Base-by-base conservation (phyloP, 148 eudicot species). In the Chenopodium album region DNA sequence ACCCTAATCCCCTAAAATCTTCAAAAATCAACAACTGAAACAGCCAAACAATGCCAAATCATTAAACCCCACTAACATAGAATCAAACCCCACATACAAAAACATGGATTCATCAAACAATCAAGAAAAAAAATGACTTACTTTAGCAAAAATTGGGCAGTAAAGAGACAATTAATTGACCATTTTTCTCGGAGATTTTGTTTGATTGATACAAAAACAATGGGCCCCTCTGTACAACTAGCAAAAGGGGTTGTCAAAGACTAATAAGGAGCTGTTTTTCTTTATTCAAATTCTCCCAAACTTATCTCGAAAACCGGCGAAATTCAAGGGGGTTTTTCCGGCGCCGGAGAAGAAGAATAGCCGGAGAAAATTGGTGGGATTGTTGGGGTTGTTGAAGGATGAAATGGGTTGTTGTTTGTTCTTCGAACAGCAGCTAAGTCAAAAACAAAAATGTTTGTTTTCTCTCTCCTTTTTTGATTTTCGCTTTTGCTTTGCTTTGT, bases 1-100 rank as follows among this genome's bases (percentile, higher is more conserved):
- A 86, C 89, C 89, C 90, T 87, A 84, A 80, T 56, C 76, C 83
- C 76, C 81, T 37, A 76, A 85, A 86, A 37, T 54, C 78, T 78
- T 62, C 80, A 85, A 17, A 83, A 72, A 66, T 56, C 47, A 75
- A 66, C 83, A 79, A 79, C 85, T 68, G 66, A 77, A 81, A 80
- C 78, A 46, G 34, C 44, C 8, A 41, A 78, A 77, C 60, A 76
- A 79, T 52, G 82, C 23, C 71, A 71, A 82, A 84, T 75, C 85
- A 84, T 56, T 46, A 59, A 75, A 28, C 22, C 62, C 17, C 76
- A 52, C 46, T 32, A 65, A 32, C 23, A 46, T 54, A 31, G 78
- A 37, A 0, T 12, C 10, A 73, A 81, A 69, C 20, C 75, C 59
- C 29, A n/a, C 10, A 75, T 79, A 52, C 11, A 10, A 12, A 79